Evolutionary conservation across 495 filamentous ascomycete genomes (phyloP), one percentile per base, ranked within the genome.

Genomic region (Hypoxylon trugodes): DNA sequence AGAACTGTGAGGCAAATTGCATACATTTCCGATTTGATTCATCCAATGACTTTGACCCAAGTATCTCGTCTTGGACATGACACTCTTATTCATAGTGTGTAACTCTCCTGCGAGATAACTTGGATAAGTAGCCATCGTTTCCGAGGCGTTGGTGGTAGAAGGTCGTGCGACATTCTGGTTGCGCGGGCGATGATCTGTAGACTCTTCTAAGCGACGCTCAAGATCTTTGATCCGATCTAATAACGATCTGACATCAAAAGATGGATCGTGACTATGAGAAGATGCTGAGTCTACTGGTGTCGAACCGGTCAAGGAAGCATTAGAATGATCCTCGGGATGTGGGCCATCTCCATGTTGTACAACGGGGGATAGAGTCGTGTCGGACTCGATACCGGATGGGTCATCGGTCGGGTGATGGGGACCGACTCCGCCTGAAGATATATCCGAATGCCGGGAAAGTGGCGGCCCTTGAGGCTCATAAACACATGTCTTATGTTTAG

Each of bases 11-110:
- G 19, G 32, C 38, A 35, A 22, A 33, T 16, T 36, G 73, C 78
- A 54, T 78, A 86, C 86, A 56, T 76, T 66, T 28, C 76, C 71
- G 15, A 77, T 70, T 2, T 77, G 78, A 41, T 79, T 76, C 56
- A 83, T 79, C 84, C 82, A 83, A 61, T 84, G 82, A 56, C 81
- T 84, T 18, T 81, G 77, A 1, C 81, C 83, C 57, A 83, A 79
- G 5, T 85, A 69, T 3, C 82, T 66, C 0, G 78, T 75, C 65
- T 86, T 87, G 32, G 71, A 71, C 18, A 70, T 61, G 32, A 66
- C 63, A 38, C 63, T 61, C 41, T 32, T 66, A 15, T 32, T 66
- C 63, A 66, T 66, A 15, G 63, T 56, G 10, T 66, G 33, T 2
- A 66, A 21, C 4, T 61, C 57, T 6, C 63, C 63, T 2, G 63